Percentiles rank a stretch among this genome's conserved stretches.
Conservation (phyloP, 805 yeast species). For the Lachancea lanzarotensis region DNA sequence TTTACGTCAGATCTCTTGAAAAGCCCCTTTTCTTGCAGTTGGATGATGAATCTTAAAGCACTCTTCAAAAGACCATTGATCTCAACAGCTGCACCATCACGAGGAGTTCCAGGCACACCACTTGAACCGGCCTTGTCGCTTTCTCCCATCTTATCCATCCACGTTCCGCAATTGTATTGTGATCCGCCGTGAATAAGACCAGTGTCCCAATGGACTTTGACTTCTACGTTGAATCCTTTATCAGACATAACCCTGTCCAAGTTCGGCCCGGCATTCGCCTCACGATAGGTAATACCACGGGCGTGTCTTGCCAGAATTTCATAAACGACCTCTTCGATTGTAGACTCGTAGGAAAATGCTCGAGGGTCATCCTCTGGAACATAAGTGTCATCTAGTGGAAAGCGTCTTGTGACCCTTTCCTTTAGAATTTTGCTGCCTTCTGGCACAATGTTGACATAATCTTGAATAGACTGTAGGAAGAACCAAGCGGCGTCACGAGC, state of each 20-base stretch:
- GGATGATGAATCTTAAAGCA: constrained; percentile 69
- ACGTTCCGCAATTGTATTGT: constrained; percentile 91
- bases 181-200: constrained; percentile 90
- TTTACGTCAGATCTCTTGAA: constrained; percentile 55
- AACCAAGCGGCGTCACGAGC: constrained; percentile 98
- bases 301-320: constrained; percentile 90
- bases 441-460: constrained; percentile 63
- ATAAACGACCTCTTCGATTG: constrained; percentile 69
- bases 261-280: constrained; percentile 88
- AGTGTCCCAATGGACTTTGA: constrained; percentile 78
- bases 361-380: constrained; percentile 59
- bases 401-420: constrained; percentile 71
- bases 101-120: constrained; percentile 96
- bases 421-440: constrained; percentile 60
- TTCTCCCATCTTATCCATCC: constrained; percentile 99
- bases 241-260: constrained; percentile 89
- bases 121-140: constrained; percentile 72
- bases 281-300: constrained; percentile 76
- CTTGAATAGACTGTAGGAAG: constrained; percentile 82
- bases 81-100: constrained; percentile 96
- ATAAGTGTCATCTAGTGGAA: constrained; percentile 82
- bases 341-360: constrained; percentile 67
- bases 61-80: constrained; percentile 85
- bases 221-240: constrained; percentile 82
- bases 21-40: constrained; percentile 44